Conservation (phyloP, 352 stramenopile genomes). For the Globisporangium echinulatum region DNA sequence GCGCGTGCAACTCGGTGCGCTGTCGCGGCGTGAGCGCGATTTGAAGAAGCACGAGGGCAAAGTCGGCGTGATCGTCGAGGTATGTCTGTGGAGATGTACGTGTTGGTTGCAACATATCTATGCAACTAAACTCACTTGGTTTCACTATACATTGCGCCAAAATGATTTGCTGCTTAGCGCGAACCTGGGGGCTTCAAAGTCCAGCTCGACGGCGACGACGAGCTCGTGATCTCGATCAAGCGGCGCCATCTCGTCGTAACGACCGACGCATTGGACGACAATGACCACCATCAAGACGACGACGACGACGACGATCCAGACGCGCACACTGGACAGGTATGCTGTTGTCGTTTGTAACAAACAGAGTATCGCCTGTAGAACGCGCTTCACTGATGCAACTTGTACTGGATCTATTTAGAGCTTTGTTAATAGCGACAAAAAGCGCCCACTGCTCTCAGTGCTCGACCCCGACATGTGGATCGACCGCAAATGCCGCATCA, state of each 20-base stretch:
- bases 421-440: conserved; percentile 12
- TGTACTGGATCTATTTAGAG: too few relatives aligned
- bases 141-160: too few relatives aligned
- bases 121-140: too few relatives aligned
- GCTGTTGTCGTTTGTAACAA: not conserved
- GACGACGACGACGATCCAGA: conserved; percentile 16
- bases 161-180: conserved; percentile 7
- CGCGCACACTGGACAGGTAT: conserved; percentile 15
- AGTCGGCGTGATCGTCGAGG: conserved; percentile 53
- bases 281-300: conserved; percentile 30
- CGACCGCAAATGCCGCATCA: conserved; percentile 78
- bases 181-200: conserved; percentile 32
- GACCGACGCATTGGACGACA: conserved; percentile 22
- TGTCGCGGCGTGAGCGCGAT: conserved; percentile 49
- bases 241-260: conserved; percentile 40
- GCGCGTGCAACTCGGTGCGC: conserved; percentile 34
- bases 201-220: conserved; percentile 48
- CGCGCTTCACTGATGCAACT: too few relatives aligned
- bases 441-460: conserved; percentile 63
- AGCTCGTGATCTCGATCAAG: conserved; percentile 41
- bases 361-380: too few relatives aligned
- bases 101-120: too few relatives aligned
- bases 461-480: conserved; percentile 88
- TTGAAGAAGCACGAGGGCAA: conserved; percentile 71
- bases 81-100: conserved; percentile 12